These are phyloP conservation scores for Leishmania lainsoni DNA, from an alignment of 208 protist genomes.

Conservation along the genomic window DNA sequence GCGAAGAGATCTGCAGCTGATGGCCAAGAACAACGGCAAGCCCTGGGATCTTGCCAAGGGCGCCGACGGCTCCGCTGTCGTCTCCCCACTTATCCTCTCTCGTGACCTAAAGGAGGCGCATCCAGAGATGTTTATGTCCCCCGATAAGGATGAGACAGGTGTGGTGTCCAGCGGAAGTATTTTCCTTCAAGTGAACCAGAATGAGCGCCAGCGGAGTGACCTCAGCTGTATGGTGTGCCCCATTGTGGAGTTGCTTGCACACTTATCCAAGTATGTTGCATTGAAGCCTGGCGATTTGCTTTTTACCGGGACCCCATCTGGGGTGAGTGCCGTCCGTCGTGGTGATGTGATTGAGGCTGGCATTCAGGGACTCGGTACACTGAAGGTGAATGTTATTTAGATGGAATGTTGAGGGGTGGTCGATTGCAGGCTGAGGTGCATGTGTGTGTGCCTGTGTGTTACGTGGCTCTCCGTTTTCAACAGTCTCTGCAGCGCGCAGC, in stretches of 20 bases:
- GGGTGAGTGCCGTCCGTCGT: constrained; percentile 70
- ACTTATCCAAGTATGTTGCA: constrained; percentile 70
- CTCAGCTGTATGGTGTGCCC: constrained; percentile 67
- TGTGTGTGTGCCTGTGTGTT: background rate
- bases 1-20: constrained; percentile 77
- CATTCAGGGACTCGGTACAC: constrained; percentile 61
- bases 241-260: constrained; percentile 58
- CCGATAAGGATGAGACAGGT: background rate
- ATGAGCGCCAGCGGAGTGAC: constrained; percentile 60
- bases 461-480: background rate
- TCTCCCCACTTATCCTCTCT: constrained; percentile 54
- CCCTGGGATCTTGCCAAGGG: constrained; percentile 91
- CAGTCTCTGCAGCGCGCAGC: background rate
- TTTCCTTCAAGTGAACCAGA: constrained; percentile 70
- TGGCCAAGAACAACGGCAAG: constrained; percentile 66
- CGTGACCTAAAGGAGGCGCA: constrained; percentile 30
- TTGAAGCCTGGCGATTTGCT: constrained; percentile 86
- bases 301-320: constrained; percentile 85
- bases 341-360: constrained; percentile 73
- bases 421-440: background rate
- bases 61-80: constrained; percentile 67
- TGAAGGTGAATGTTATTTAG: constrained; percentile 48
- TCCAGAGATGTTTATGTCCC: constrained; percentile 49
- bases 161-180: constrained; percentile 47
- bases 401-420: background rate